Conservation (phyloP, 768 basidiomycete species). For the Rhizopogon vinicolor region DNA sequence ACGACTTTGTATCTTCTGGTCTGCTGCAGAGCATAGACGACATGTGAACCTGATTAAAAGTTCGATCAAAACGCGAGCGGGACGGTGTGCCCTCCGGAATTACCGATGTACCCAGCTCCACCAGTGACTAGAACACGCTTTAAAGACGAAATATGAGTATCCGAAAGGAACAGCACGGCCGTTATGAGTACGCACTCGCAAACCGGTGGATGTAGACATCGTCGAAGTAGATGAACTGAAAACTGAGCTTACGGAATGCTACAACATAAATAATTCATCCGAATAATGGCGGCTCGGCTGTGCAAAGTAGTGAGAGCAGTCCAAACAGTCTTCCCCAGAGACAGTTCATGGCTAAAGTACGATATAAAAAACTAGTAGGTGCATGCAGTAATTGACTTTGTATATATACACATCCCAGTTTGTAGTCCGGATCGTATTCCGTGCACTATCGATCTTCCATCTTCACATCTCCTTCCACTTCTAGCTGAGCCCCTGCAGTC, state of each 20-base stretch:
- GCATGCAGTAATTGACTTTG: background rate
- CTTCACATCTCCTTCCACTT: constrained; percentile 42
- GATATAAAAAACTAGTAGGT: background rate
- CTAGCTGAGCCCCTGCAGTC: constrained; percentile 14
- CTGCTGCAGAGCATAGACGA: constrained; percentile 81
- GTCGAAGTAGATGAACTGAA: constrained; percentile 1
- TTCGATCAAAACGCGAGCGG: constrained; percentile 6
- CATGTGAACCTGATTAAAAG: constrained; percentile 73
- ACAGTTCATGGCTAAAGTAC: background rate
- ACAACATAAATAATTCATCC: background rate
- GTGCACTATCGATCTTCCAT: constrained; percentile 38
- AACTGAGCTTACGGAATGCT: background rate
- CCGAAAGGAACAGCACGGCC: background rate
- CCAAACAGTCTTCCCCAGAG: too few species aligned
- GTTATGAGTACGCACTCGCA: constrained; percentile 40
- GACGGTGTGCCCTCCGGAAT: constrained; percentile 12
- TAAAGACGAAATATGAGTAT: constrained; percentile 8
- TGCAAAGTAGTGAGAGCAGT: background rate
- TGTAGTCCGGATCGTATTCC: constrained; percentile 1
- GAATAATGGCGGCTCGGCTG: background rate
- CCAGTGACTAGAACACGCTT: constrained; percentile 70
- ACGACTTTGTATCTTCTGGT: constrained; percentile 90
- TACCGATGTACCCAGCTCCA: constrained; percentile 90
- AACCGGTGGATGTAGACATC: constrained; percentile 29
- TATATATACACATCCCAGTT: background rate